Conservation (phyloP, 176 grass and related monocot species). For the Musa schizocarpa region DNA sequence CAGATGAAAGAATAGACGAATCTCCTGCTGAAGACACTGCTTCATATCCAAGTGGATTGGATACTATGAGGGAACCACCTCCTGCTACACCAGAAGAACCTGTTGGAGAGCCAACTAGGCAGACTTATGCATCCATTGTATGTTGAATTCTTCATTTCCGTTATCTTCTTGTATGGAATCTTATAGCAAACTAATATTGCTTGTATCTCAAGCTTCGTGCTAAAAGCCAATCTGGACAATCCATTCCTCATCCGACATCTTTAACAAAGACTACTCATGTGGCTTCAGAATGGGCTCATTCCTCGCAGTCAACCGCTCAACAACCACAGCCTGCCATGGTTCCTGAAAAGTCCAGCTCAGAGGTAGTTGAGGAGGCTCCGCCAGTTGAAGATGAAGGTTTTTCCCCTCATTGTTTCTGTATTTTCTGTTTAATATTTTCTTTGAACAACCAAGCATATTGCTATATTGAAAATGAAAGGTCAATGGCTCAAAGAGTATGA, state of each 20-base stretch:
- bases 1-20: slow-evolving; percentile 43
- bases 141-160: neutral
- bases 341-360: slow-evolving; percentile 44
- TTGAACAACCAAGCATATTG: neutral
- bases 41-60: slow-evolving; percentile 37
- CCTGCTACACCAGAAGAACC: slow-evolving; percentile 40
- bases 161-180: slow-evolving; percentile 16
- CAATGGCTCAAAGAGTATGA: neutral
- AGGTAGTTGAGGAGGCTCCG: slow-evolving; percentile 38
- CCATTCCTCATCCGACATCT: slow-evolving; percentile 15
- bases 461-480: neutral
- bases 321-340: slow-evolving; percentile 22
- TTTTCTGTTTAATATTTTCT: neutral
- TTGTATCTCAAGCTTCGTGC: slow-evolving; percentile 37
- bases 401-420: neutral
- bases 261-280: slow-evolving; percentile 29
- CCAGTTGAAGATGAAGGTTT: slow-evolving; percentile 74
- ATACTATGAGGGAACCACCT: slow-evolving; percentile 33
- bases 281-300: slow-evolving; percentile 22
- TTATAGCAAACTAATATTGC: slow-evolving; percentile 9
- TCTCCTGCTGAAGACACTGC: slow-evolving; percentile 41
- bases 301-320: slow-evolving; percentile 27
- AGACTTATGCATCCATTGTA: slow-evolving; percentile 68
- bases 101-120: slow-evolving; percentile 60
- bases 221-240: slow-evolving; percentile 28